Evolutionary conservation across 2,329 filamentous ascomycete species (phyloP), one percentile per base, ranked within the genome.

Genomic region (Exophiala lecanii-corni): DNA sequence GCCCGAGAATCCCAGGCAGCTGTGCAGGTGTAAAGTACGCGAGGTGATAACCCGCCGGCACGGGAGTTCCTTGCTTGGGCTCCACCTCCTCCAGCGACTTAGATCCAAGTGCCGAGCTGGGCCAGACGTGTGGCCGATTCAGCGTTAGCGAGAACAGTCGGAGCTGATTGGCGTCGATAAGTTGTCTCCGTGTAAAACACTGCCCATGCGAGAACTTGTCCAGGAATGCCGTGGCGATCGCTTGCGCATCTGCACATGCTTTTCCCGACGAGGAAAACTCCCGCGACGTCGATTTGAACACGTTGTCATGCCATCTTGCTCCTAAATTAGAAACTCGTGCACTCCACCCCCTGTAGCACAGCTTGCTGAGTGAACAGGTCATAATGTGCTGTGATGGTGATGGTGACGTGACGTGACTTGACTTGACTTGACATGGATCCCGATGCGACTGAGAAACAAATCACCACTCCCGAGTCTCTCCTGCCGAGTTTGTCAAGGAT

Each of bases 21-120:
- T 74, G 73, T 0, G 64, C 63, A 0, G 79, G 78, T 0, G 78
- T 81, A 56, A 84, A 83, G 58, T 82, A 84, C 0, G 72, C 73
- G 0, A 84, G 66, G 55, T 84, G 80, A 50, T 81, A 79, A 2
- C 76, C 78, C 0, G 75, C 69, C 0, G 79, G 78, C 1, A 82
- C 47, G 0, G 71, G 69, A 0, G 75, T 77, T 5, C 73, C 72
- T 0, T 55, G 36, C 0, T 61, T 53, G 0, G 73, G 68, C n/a
- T 57, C 42, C 0, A 68, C 43, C 1, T 58, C 41, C 21, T 62
- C 57, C 5, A 57, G 47, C 15, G 43, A 36, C 17, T 48, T 47
- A 26, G 68, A 64, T 3, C 73, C 53, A 33, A 70, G 61, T 4
- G 64, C 53, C 1, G 62, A 64, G 36, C 50, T 51, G 1, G 65